phyloP scores from a whole-genome alignment of 306 rosid genomes.

The Echinosophora koreensis region DNA sequence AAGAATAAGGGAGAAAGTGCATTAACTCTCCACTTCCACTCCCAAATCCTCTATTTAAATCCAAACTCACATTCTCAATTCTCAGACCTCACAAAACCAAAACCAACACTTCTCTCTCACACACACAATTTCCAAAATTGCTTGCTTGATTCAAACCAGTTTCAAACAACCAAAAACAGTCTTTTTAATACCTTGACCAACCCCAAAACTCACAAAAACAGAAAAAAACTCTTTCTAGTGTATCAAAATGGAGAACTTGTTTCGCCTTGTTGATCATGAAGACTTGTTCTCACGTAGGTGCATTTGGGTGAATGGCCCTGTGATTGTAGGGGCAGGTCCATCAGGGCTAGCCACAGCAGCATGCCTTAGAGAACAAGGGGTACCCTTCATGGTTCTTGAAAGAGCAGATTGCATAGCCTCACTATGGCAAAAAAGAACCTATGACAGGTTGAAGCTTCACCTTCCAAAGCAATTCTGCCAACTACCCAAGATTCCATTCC shows the following conservation, averaged over 20 bases:
- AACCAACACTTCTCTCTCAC: neutral
- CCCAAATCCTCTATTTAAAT: constrained; percentile 57
- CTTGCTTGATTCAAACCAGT: constrained; percentile 2
- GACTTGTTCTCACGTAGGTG: constrained; percentile 66
- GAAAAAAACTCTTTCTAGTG: neutral
- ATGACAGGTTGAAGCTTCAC: constrained; percentile 89
- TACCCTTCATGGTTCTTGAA: constrained; percentile 81
- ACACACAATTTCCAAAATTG: constrained; percentile 2
- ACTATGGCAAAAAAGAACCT: constrained; percentile 88
- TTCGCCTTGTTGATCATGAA: constrained; percentile 63
- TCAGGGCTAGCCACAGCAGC: constrained; percentile 96
- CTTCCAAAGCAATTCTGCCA: constrained; percentile 96
- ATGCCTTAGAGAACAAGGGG: constrained; percentile 83
- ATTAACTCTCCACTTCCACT: constrained; percentile 49
- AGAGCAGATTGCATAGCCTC: constrained; percentile 91
- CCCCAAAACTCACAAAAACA: constrained; percentile 17
- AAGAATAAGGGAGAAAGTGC: constrained; percentile 43
- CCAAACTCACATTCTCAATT: constrained; percentile 52
- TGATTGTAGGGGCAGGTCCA: constrained; percentile 94
- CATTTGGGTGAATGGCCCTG: constrained; percentile 87
- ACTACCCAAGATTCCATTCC: constrained; percentile 83
- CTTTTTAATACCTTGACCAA: neutral
- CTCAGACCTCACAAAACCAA: constrained; percentile 15
- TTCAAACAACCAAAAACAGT: constrained; percentile 4
- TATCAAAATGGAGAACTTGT: constrained; percentile 68